phyloP scores from a whole-genome alignment of 768 basidiomycete genomes.

The Tulasnella sp. region DNA sequence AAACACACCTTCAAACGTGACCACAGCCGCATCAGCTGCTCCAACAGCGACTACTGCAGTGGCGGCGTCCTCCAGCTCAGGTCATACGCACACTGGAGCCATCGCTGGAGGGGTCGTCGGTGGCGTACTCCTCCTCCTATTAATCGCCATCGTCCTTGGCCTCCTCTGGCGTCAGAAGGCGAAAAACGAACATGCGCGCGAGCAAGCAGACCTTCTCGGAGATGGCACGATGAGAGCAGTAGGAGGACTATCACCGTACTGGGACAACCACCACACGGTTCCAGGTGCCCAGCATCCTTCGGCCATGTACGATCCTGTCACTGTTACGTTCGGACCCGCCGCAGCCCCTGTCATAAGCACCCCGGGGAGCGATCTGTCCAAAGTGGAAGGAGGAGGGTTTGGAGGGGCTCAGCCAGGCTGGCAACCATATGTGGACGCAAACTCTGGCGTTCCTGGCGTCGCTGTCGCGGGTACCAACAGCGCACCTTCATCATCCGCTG shows the following conservation, averaged over 20 bases:
- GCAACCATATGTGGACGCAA: not conserved
- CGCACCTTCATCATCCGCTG: not conserved
- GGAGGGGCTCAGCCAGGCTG: not conserved
- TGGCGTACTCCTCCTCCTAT: not conserved
- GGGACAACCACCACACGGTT: not conserved
- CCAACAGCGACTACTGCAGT: not conserved
- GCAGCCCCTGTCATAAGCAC: not conserved
- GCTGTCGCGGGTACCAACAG: not conserved
- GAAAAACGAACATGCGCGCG: not conserved
- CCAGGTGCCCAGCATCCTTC: not conserved
- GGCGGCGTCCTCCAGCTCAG: not conserved
- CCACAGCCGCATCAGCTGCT: not conserved
- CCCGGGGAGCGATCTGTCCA: not conserved
- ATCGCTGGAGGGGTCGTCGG: not conserved
- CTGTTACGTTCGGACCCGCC: not conserved
- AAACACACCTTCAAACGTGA: not conserved
- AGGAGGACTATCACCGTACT: too few species aligned
- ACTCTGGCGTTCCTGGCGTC: not conserved
- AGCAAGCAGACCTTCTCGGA: too few species aligned
- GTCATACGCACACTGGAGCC: not conserved
- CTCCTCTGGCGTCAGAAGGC: not conserved
- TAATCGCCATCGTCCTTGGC: not conserved
- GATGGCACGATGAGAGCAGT: too few species aligned
- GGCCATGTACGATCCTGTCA: not conserved
- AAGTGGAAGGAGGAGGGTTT: not conserved